Evolutionary conservation across 192 early-diverging fungal species (phyloP), one percentile per base, ranked within the genome.

Genomic region (Podila horticola): DNA sequence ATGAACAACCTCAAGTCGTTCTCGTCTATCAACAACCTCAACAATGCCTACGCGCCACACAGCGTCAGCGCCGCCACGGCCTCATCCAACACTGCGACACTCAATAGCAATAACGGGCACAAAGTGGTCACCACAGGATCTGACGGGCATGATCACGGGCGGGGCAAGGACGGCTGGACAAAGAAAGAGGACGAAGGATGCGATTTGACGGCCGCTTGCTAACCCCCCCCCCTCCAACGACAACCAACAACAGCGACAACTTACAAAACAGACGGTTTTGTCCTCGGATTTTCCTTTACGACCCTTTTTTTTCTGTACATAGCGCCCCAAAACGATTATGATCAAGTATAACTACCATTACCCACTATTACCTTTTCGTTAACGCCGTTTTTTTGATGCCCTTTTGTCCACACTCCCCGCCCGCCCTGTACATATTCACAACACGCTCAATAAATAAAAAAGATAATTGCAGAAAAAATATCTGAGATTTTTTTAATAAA

Each of bases 1-100:
- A 69, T 51, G 20, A 77, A 66, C 68, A 77, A 77, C 45, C 68
- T 77, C 30, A 71, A 66, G 22, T 63, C 74, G 3, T 61, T 31
- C 29, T 29, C 64, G 30, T 69, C 67, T 2, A 69, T 12, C 26
- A 62, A 19, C 20, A 71, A 62, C 31, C 51, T 64, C 34, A 34
- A 63, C 34, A 63, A n/a, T 10, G n/a, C 13, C 8, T 55, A 55
- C 11, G 52, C 52, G 20, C 52, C 52, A 10, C 52, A 55, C 11
- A 55, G 52, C 10, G 52, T 55, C 50, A 64, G 33, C 30, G 22
- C 62, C 20, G 34, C 62, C n/a, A 34, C 33, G 12, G 29, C 34
- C 62, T 33, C 34, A 17, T 34, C 62, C 59, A 41, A 51, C 30
- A 24, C 50, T 2, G 52, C 52, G 24, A 55, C 52, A 24, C 52